Conservation (phyloP, 2,329 filamentous ascomycete species). For the Exophiala sideris region DNA sequence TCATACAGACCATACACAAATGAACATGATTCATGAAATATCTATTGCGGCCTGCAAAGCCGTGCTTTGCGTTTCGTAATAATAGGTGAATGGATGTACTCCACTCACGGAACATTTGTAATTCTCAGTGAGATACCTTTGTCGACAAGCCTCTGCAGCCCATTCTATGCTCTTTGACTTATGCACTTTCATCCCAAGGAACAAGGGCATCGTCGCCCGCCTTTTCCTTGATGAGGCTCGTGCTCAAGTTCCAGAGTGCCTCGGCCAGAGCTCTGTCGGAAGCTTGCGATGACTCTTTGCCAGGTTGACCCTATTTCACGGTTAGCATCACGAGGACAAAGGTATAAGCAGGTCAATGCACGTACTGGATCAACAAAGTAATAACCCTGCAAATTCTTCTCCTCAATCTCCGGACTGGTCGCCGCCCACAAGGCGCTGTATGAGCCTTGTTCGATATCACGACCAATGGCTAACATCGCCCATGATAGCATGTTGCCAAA, state of each 20-base stretch:
- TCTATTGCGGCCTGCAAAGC: no score
- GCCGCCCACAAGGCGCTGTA: slow-evolving; percentile 44
- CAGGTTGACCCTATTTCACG: slow-evolving; percentile 30
- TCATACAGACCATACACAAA: no score
- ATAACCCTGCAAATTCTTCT: slow-evolving; percentile 43
- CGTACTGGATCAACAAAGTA: slow-evolving; percentile 41
- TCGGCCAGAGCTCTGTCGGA: slow-evolving; percentile 38
- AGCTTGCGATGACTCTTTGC: slow-evolving; percentile 40
- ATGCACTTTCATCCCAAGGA: slow-evolving; percentile 29
- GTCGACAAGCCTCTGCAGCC: no score
- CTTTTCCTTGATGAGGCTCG: slow-evolving; percentile 41
- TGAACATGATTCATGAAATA: no score
- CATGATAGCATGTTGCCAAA: slow-evolving; percentile 39
- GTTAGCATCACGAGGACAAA: neutral
- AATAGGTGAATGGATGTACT: no score
- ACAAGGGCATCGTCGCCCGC: slow-evolving; percentile 40
- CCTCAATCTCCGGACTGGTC: slow-evolving; percentile 41
- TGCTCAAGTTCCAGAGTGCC: slow-evolving; percentile 42
- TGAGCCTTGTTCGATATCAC: slow-evolving; percentile 42
- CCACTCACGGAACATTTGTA: no score
- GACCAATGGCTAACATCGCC: slow-evolving; percentile 35
- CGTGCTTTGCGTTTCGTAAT: no score
- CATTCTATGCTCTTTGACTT: neutral
- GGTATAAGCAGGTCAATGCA: neutral
- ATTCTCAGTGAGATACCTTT: no score